Evolutionary conservation across 1,284 basidiomycete species (phyloP), one percentile per base, ranked within the genome.

Genomic region (Phellinidium pouzarii): DNA sequence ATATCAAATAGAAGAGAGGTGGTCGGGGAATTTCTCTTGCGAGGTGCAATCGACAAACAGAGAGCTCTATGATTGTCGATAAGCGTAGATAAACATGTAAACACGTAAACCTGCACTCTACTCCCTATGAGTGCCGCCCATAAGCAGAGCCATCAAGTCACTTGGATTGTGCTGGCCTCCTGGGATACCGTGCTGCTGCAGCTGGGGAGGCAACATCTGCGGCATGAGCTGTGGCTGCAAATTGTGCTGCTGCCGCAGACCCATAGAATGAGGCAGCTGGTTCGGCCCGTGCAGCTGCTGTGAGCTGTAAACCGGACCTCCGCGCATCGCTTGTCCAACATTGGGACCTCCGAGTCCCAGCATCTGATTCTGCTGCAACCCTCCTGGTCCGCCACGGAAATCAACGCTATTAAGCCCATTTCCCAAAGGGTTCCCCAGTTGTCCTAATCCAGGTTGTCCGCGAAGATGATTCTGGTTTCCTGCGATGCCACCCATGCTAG

Each of bases 81-180:
- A 23, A 23, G 26, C 4, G 26, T 19, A 37, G 14, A 9, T n/a
- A 20, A n/a, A n/a, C n/a, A n/a, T n/a, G n/a, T n/a, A n/a, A n/a
- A n/a, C n/a, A n/a, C n/a, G n/a, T n/a, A n/a, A n/a, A n/a, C n/a
- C 9, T 19, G 19, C 37, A 45, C 2, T 12, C 77, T 69, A 87
- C 59, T 87, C 84, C 66, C 84, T 72, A 26, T 66, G 67, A 68
- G 54, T 62, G 49, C 82, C 82, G 51, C 82, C 82, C 85, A 89
- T 84, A 58, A 89, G 74, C 56, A 89, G 73, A 40, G 87, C 80
- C 80, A 89, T 88, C 59, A 89, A 67, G 63, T 89, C 87, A 57
- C 82, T 82, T 40, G 79, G 82, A 55, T 71, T 76, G 63, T 68
- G 74, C 14, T 71, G 67, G 27, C 70, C 62, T 7, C 42, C 66